Conservation (phyloP, 768 basidiomycete species). For the Amanita rimosa region DNA sequence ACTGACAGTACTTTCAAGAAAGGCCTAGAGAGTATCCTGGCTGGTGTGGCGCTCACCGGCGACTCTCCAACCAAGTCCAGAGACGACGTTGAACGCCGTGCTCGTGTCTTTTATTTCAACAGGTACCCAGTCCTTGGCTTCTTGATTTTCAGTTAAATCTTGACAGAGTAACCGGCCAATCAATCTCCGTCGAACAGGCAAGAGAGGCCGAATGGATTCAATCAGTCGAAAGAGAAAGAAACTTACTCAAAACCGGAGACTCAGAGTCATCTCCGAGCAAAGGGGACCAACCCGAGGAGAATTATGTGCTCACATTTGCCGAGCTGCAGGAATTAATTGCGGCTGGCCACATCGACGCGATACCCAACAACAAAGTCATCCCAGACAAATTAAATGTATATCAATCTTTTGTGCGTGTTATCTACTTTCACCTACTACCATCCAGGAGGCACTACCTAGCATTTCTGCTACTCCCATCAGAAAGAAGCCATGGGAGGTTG, state of each 20-base stretch:
- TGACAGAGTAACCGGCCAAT: constrained; percentile 26
- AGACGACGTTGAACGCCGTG: constrained; percentile 38
- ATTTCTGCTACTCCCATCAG: constrained; percentile 35
- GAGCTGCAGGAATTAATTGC: constrained; percentile 65
- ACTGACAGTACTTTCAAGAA: constrained; percentile 31
- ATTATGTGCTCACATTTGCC: constrained; percentile 48
- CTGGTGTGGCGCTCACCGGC: constrained; percentile 19
- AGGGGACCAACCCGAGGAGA: constrained; percentile 9
- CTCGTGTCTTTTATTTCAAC: constrained; percentile 67
- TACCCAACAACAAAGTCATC: constrained; percentile 71
- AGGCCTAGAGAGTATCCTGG: constrained; percentile 51
- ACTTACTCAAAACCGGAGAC: not conserved
- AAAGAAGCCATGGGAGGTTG: constrained; percentile 63
- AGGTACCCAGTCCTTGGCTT: constrained; percentile 19
- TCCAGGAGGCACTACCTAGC: constrained; percentile 45
- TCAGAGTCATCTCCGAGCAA: constrained; percentile 3
- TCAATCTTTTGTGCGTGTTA: constrained; percentile 6
- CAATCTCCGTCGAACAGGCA: constrained; percentile 30
- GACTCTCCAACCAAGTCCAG: constrained; percentile 23
- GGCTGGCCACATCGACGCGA: constrained; percentile 57
- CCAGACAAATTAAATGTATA: constrained; percentile 57
- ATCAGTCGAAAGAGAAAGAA: not conserved
- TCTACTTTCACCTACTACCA: not conserved
- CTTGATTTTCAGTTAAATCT: not conserved
- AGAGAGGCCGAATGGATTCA: constrained; percentile 14